Evolutionary conservation across 768 basidiomycete genomes (phyloP), one percentile per base, ranked within the genome.

Genomic region (Termitomyces sp.): DNA sequence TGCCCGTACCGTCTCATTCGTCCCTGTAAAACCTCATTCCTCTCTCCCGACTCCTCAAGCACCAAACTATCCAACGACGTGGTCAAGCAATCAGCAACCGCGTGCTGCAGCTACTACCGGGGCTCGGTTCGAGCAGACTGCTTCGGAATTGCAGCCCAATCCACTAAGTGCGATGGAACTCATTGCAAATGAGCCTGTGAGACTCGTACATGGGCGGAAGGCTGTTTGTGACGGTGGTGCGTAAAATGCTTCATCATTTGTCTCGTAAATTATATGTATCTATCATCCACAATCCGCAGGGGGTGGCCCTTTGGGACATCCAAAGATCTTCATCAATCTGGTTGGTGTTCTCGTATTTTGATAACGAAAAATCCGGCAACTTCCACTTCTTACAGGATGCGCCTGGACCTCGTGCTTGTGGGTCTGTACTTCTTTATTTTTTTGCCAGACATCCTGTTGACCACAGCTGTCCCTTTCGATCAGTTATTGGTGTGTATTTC

Each of bases 201-300:
- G 88, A 52, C 68, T 94, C 46, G 87, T 96, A 10, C 72, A 92
- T 46, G 89, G 85, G 20, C 80, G 96, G 64, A 92, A 85, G 71
- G 94, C 94, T 2, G 79, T 87, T 49, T 99, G 97, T 70, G 96
- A 99, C 70, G 97, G 97, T 66, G 96, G 97, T 98, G 63, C 64
- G 92, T 77, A 48, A 1, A 46, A 29, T 42, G 22, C 22, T 53
- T 52, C 53, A 36, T 24, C n/a, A n/a, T n/a, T n/a, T n/a, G n/a
- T n/a, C n/a, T n/a, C 24, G 5, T 34, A 10, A 27, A 34, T 16
- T 39, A 5, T 8, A 18, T 47, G 18, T 9, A 14, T 46, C 24
- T 50, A 34, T 55, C 24, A 9, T 53, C 18, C 20, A 2, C 68
- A 98, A 96, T 32, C 20, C 22, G 5, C 69, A 98, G 96, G 96